phyloP scores from a whole-genome alignment of 345 rosid genomes.

The Eucalyptus cloeziana region DNA sequence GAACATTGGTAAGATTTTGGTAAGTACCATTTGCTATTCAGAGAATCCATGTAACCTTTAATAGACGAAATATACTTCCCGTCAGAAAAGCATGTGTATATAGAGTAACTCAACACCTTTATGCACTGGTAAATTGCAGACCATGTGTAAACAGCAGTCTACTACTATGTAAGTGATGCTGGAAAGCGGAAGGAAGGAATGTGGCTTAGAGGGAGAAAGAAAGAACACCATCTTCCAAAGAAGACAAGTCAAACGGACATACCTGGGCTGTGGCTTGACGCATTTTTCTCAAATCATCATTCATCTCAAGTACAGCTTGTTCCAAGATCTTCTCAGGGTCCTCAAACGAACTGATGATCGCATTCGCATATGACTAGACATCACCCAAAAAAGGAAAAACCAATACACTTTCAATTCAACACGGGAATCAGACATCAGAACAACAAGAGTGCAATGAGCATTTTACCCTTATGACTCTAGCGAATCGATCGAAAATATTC shows the following conservation, averaged over 20 bases:
- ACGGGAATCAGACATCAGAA: background rate
- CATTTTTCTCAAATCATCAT: constrained; percentile 63
- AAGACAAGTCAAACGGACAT: background rate
- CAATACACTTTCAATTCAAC: background rate
- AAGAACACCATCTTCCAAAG: background rate
- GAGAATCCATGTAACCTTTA: background rate
- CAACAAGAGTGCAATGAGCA: background rate
- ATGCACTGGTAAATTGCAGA: background rate
- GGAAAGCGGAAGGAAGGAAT: background rate
- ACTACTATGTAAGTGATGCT: background rate
- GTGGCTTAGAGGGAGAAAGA: background rate
- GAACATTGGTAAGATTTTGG: background rate
- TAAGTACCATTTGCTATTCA: background rate
- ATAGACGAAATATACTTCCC: background rate
- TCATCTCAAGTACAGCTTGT: constrained; percentile 71
- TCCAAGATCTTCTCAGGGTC: constrained; percentile 77
- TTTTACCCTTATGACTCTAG: constrained; percentile 61
- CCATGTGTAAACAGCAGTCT: background rate
- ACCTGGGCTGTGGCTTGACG: constrained; percentile 85
- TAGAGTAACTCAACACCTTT: background rate
- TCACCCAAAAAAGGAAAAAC: background rate
- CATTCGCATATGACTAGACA: constrained; percentile 63
- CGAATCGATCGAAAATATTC: constrained; percentile 69
- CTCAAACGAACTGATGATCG: constrained; percentile 51
- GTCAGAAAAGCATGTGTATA: background rate